Evolutionary conservation across 2,329 filamentous ascomycete genomes (phyloP).

Genomic region (Neopestalotiopsis sp.): DNA sequence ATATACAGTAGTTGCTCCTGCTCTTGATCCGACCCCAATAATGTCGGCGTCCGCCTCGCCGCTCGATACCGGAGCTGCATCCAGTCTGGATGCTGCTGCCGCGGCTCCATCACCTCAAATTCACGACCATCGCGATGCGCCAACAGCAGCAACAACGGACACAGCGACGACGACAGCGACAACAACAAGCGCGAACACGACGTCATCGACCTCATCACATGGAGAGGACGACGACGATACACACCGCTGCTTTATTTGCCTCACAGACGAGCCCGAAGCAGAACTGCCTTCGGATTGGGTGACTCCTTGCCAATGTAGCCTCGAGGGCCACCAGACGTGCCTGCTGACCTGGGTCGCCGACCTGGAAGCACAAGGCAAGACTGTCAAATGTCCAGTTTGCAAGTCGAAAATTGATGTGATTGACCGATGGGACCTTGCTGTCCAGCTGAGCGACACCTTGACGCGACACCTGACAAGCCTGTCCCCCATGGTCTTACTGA

Average conservation of each 20-base stretch:
- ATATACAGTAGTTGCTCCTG: too few relatives aligned
- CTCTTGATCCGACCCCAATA: conserved; percentile 3
- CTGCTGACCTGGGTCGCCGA: conserved; percentile 94
- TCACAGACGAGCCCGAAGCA: conserved; percentile 58
- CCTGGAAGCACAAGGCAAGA: conserved; percentile 70
- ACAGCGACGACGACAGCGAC: neutral
- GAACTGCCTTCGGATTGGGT: conserved; percentile 69
- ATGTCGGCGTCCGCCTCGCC: conserved; percentile 10
- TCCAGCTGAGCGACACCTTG: conserved; percentile 67
- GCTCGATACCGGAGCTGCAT: neutral
- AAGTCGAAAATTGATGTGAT: conserved; percentile 79
- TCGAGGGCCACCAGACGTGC: conserved; percentile 86
- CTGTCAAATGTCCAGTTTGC: conserved; percentile 87
- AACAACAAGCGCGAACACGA: conserved; percentile 16
- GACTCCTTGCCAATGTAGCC: conserved; percentile 86
- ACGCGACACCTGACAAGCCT: conserved; percentile 59
- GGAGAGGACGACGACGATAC: conserved; percentile 25
- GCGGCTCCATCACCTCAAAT: conserved; percentile 22
- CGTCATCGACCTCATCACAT: neutral
- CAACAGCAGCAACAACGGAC: neutral
- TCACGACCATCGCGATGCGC: conserved; percentile 18
- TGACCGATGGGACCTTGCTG: conserved; percentile 74
- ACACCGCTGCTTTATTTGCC: conserved; percentile 67
- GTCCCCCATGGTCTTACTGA: conserved; percentile 68
- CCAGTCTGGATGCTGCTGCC: conserved; percentile 17